Evolutionary conservation across 2,329 filamentous ascomycete genomes (phyloP).

Genomic region (Paradendryphiella salina): DNA sequence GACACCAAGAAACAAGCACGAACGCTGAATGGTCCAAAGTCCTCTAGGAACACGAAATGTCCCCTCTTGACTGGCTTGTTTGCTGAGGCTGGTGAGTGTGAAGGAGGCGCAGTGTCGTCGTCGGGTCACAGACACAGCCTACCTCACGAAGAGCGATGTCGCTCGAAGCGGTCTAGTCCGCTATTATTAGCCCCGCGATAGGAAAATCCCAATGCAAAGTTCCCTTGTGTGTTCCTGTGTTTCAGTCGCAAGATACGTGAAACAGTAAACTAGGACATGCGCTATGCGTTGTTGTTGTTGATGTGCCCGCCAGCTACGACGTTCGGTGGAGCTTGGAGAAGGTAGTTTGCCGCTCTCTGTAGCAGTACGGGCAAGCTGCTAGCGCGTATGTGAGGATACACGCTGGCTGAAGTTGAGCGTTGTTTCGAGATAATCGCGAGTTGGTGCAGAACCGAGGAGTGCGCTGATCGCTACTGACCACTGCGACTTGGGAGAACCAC

Average conservation of each 20-base stretch:
- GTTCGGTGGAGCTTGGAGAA: constrained; percentile 1
- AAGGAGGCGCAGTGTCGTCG: constrained; percentile 33
- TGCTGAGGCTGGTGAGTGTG: constrained; percentile 36
- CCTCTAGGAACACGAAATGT: constrained; percentile 25
- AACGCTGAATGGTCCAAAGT: constrained; percentile 29
- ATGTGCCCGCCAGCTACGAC: constrained; percentile 5
- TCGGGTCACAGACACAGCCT: constrained; percentile 16
- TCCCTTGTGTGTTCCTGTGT: constrained; percentile 24
- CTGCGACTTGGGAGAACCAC: constrained; percentile 1
- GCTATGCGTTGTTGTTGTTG: constrained; percentile 19
- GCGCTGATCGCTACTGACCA: background rate
- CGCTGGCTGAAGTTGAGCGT: constrained; percentile 2
- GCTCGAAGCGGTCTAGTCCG: constrained; percentile 16
- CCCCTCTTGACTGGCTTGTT: constrained; percentile 19
- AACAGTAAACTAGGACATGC: constrained; percentile 19
- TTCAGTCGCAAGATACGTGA: constrained; percentile 27
- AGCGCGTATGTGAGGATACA: constrained; percentile 1
- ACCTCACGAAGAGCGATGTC: constrained; percentile 17
- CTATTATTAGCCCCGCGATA: constrained; percentile 15
- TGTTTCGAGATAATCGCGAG: constrained; percentile 5
- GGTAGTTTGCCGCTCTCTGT: background rate
- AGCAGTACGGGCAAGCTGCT: constrained; percentile 3
- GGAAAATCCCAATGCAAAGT: constrained; percentile 9
- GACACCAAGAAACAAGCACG: constrained; percentile 14
- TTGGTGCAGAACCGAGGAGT: constrained; percentile 6